These are phyloP conservation scores for Cercospora sojina DNA, from an alignment of 2,329 filamentous ascomycete species.

Conservation along the genomic window DNA sequence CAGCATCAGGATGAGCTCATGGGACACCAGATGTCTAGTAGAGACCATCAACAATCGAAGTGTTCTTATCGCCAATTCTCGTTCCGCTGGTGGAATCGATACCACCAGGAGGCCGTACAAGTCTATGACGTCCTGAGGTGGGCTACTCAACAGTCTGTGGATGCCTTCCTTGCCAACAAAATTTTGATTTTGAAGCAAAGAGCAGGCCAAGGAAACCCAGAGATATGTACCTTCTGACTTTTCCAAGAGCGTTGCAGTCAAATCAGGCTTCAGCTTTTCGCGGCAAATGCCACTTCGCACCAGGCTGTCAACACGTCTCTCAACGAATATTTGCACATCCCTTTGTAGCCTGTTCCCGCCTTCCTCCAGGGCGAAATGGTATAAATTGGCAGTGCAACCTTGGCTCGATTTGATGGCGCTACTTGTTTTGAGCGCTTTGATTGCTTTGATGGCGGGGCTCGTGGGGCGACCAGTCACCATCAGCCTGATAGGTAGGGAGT, in stretches of 20 bases:
- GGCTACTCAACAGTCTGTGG: not conserved
- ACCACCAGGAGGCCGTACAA: not conserved
- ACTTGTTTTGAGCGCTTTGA: not conserved
- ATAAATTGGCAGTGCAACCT: not conserved
- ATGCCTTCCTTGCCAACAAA: not conserved
- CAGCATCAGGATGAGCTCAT: slow-evolving; percentile 1
- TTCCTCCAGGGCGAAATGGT: not conserved
- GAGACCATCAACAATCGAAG: slow-evolving; percentile 1
- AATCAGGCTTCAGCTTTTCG: not conserved
- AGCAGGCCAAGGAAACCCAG: slow-evolving; percentile 6
- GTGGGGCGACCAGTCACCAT: slow-evolving; percentile 1
- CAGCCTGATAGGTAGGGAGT: not conserved
- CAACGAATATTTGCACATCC: not conserved
- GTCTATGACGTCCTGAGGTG: not conserved
- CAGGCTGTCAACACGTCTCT: not conserved
- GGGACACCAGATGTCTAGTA: not conserved
- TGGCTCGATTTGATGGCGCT: not conserved
- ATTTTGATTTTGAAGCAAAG: not conserved
- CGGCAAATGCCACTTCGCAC: slow-evolving; percentile 4
- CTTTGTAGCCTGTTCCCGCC: not conserved
- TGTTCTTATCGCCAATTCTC: not conserved
- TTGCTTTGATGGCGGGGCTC: not conserved
- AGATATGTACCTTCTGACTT: slow-evolving; percentile 2
- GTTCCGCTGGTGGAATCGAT: slow-evolving; percentile 4
- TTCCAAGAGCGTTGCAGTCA: not conserved